Evolutionary conservation across 2,329 filamentous ascomycete genomes (phyloP), one percentile per base, ranked within the genome.

Genomic region (Plenodomus lindquistii): DNA sequence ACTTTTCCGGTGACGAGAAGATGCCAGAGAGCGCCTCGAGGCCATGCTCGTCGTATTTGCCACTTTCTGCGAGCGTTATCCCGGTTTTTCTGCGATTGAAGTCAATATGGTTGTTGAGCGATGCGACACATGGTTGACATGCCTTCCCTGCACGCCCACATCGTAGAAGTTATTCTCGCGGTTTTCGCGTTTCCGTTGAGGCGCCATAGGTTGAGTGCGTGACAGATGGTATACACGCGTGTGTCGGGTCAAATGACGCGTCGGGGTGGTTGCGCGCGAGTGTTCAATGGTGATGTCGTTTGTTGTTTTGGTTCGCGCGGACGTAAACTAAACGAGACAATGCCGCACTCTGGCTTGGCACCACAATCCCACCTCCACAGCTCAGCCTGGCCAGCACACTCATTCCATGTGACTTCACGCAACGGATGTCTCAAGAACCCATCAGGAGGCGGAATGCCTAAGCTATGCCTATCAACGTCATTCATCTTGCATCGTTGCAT

Each of bases 1-100:
- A 75, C 63, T 86, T 88, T 57, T 84, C 82, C 13, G 92, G 91
- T 17, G 92, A 96, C 8, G 92, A 97, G 73, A 96, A 96, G 57
- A 97, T 84, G 59, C 85, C 84, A 29, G 93, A 89, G 49, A 96
- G 82, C 29, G 89, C 87, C 70, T 97, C 91, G 78, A 99, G 85
- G 72, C 93, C 94, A 79, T 96, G 80, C 70, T 95, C 91, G 74
- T 97, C 93, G 75, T 91, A 88, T 52, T 86, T 79, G 43, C 90
- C 90, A 46, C 79, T 85, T 65, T 96, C 90, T 63, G 85, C 84
- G 24, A 97, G 74, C 1, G 85, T 88, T 20, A 96, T 82, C 37
- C 94, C 94, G 1, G 94, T 99, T 81, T 96, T 95, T 61, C 93
- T 97, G 60, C 41, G 19, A 18, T 24, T 4, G n/a, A 41, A 31